A percentile compares a stretch with the other conserved stretches of the same genome.
Evolutionary conservation across 371 early-diverging fungal genomes (phyloP).

Genomic region (Dipsacomyces acuminosporus): DNA sequence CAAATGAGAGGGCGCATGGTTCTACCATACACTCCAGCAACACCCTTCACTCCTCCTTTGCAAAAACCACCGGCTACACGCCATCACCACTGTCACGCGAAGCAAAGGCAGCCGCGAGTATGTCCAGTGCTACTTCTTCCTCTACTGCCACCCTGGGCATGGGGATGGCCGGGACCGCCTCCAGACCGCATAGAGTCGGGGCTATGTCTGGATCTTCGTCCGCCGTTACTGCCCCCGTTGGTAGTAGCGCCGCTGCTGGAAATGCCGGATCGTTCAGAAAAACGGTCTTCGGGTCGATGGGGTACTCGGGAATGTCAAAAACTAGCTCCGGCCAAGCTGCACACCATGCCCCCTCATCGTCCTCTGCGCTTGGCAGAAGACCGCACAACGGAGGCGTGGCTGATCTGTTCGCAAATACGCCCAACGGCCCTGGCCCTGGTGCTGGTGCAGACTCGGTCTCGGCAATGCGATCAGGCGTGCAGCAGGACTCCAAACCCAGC

Average conservation of each 20-base stretch:
- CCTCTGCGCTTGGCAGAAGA: too few relatives aligned
- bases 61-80: conserved; percentile 20
- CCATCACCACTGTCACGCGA: conserved; percentile 44
- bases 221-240: conserved; percentile 12
- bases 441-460: too few relatives aligned
- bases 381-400: too few relatives aligned
- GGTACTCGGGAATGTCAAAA: conserved; percentile 22
- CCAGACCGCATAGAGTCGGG: background rate
- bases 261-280: conserved; percentile 19
- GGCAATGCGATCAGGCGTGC: too few relatives aligned
- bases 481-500: background rate
- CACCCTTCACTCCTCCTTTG: conserved; percentile 2
- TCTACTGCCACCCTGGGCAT: background rate
- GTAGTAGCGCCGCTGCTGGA: conserved; percentile 7
- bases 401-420: too few relatives aligned
- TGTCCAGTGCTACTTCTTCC: background rate
- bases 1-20: background rate
- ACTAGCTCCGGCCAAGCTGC: conserved; percentile 28
- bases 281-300: conserved; percentile 40
- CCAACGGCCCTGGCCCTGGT: too few relatives aligned
- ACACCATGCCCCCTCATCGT: too few relatives aligned
- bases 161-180: background rate
- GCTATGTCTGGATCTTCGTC: background rate
- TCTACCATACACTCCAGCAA: conserved; percentile 1
- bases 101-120: conserved; percentile 2